A percentile compares a stretch with the other conserved stretches of the same genome.
Evolutionary conservation across 352 stramenopile species (phyloP).

Genomic region (Globisporangium echinulatum): DNA sequence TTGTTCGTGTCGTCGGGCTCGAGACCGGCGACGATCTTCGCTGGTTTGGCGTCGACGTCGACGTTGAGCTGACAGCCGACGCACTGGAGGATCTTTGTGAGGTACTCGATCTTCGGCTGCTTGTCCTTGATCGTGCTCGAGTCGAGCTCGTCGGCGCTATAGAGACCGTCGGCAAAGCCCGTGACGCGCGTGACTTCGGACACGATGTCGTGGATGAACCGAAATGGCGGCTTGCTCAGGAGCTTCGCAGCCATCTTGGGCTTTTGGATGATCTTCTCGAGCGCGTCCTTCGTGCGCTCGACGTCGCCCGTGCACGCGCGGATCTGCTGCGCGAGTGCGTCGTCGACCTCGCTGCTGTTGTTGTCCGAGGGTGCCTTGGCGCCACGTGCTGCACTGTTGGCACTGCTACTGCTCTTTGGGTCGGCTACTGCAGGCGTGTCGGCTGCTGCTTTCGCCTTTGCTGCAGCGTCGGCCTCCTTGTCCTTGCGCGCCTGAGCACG

Average conservation of each 20-base stretch:
- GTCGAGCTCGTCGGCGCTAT: slow-evolving; percentile 83
- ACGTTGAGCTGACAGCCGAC: slow-evolving; percentile 86
- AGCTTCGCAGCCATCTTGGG: slow-evolving; percentile 84
- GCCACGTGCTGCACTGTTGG: slow-evolving; percentile 16
- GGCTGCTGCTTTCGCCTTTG: slow-evolving; percentile 12
- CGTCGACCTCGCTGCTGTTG: slow-evolving; percentile 39
- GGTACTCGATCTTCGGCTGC: slow-evolving; percentile 88
- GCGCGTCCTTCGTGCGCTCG: slow-evolving; percentile 63
- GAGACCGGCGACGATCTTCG: slow-evolving; percentile 88
- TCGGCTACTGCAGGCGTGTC: slow-evolving; percentile 6
- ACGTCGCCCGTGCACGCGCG: slow-evolving; percentile 70
- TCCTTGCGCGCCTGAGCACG: slow-evolving; percentile 20
- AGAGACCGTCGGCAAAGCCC: slow-evolving; percentile 83
- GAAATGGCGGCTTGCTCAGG: slow-evolving; percentile 81
- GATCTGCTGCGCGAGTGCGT: slow-evolving; percentile 47
- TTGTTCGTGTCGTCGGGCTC: slow-evolving; percentile 93
- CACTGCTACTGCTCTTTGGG: slow-evolving; percentile 26
- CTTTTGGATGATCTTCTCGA: slow-evolving; percentile 78
- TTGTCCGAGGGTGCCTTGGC: slow-evolving; percentile 31
- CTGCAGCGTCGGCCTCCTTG: slow-evolving; percentile 21
- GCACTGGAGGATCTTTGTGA: slow-evolving; percentile 87
- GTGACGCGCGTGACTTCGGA: slow-evolving; percentile 74
- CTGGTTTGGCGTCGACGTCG: slow-evolving; percentile 79
- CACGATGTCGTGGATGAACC: slow-evolving; percentile 84
- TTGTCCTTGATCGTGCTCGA: slow-evolving; percentile 91